A percentile compares a stretch with the other conserved stretches of the same genome.
Evolutionary conservation across 1,284 basidiomycete genomes (phyloP).

Genomic region (Sporisorium sorghi): DNA sequence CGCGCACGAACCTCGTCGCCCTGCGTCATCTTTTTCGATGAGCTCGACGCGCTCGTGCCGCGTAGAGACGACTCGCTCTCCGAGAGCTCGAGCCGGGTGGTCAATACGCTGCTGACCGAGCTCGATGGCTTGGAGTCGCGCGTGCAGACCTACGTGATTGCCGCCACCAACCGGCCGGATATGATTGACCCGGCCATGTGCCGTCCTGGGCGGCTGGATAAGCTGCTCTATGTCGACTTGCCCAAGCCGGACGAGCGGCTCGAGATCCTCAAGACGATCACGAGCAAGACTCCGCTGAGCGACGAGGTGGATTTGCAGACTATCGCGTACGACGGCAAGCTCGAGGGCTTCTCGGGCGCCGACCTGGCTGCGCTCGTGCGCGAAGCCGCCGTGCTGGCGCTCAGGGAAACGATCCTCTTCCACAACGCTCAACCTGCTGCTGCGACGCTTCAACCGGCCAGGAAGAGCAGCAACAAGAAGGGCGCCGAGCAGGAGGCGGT

Average conservation of each 20-base stretch:
- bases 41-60: slow-evolving; percentile 94
- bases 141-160: slow-evolving; percentile 90
- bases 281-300: slow-evolving; percentile 82
- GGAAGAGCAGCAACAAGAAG: slow-evolving; percentile 20
- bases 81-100: slow-evolving; percentile 94
- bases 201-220: slow-evolving; percentile 93
- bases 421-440: slow-evolving; percentile 23
- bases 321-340: slow-evolving; percentile 53
- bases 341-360: slow-evolving; percentile 66
- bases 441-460: not conserved
- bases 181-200: slow-evolving; percentile 99
- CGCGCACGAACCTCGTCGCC: slow-evolving; percentile 87
- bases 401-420: slow-evolving; percentile 73
- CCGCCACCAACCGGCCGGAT: slow-evolving; percentile 96
- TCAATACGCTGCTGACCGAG: slow-evolving; percentile 96
- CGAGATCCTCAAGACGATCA: slow-evolving; percentile 78
- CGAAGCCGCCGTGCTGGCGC: slow-evolving; percentile 85
- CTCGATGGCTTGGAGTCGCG: slow-evolving; percentile 91
- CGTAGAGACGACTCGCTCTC: slow-evolving; percentile 89
- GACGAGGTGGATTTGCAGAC: slow-evolving; percentile 47
- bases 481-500: slow-evolving; percentile 20
- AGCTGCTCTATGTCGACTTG: slow-evolving; percentile 94
- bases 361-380: slow-evolving; percentile 66
- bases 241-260: slow-evolving; percentile 81
- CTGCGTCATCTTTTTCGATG: slow-evolving; percentile 94